Conservation (phyloP, 2,329 filamentous ascomycete genomes). For the Uncinocarpus reesii region DNA sequence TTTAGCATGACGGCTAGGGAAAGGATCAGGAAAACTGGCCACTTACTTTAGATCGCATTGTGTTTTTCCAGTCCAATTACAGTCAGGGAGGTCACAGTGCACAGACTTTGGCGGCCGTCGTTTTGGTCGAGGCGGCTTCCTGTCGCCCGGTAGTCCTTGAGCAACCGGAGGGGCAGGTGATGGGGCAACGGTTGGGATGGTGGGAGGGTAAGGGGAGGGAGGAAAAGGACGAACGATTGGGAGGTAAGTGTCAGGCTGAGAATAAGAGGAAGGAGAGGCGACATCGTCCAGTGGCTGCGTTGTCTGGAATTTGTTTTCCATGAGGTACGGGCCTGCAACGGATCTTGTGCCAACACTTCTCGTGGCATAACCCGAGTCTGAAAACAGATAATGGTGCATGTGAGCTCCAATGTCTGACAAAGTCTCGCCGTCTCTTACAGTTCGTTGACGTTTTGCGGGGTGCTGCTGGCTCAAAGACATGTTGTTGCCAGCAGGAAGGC, state of each 20-base stretch:
- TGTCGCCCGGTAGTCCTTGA: not conserved
- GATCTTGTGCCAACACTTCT: conserved; percentile 7
- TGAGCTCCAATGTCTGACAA: conserved; percentile 3
- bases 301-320: not conserved
- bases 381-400: not conserved
- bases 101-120: not conserved
- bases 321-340: conserved; percentile 9
- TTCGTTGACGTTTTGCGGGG: conserved; percentile 15
- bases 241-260: not conserved
- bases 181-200: not conserved
- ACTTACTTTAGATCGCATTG: conserved; percentile 7
- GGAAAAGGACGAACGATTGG: not conserved
- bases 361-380: conserved; percentile 3
- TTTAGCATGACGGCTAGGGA: no score
- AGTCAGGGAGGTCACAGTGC: not conserved
- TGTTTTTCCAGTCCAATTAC: not conserved
- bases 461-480: not conserved
- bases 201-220: not conserved
- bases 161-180: not conserved
- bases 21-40: no score
- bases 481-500: not conserved
- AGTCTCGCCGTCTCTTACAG: not conserved
- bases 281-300: not conserved
- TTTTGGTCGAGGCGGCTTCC: not conserved
- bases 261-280: not conserved